phyloP scores from a whole-genome alignment of 1,284 basidiomycete species.

The Trametes polyzona region DNA sequence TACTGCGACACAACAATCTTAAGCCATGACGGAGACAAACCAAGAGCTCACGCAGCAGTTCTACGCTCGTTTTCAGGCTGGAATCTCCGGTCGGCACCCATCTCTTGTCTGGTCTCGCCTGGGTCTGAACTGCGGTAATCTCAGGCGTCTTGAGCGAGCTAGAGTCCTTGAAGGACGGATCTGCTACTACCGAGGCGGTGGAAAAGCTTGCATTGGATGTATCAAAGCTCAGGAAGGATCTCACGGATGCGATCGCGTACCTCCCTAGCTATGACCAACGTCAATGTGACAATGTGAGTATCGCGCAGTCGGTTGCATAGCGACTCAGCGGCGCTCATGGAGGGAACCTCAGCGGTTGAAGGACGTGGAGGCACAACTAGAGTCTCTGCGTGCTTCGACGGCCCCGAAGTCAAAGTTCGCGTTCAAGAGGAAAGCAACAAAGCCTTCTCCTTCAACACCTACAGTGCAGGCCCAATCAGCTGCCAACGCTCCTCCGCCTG shows the following conservation, averaged over 20 bases:
- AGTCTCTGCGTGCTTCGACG: conserved; percentile 44
- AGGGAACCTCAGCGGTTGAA: conserved; percentile 55
- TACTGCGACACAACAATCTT: background rate
- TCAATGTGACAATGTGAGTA: conserved; percentile 67
- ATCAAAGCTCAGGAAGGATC: conserved; percentile 58
- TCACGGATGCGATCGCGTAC: conserved; percentile 62
- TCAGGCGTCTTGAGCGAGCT: conserved; percentile 48
- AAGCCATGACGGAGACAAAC: conserved; percentile 32
- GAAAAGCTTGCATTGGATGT: conserved; percentile 32
- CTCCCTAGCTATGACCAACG: conserved; percentile 77
- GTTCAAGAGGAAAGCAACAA: conserved; percentile 62
- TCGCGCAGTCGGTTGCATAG: background rate
- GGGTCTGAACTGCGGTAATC: conserved; percentile 13
- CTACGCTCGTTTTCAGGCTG: conserved; percentile 48
- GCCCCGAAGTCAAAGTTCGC: conserved; percentile 65
- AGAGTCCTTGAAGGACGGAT: conserved; percentile 26
- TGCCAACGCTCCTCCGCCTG: background rate
- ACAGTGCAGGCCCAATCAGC: conserved; percentile 13
- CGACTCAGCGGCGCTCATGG: conserved; percentile 63
- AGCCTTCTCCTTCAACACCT: conserved; percentile 27
- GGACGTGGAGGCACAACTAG: conserved; percentile 29
- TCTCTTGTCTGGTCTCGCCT: conserved; percentile 13
- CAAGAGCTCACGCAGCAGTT: conserved; percentile 50
- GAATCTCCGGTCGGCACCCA: conserved; percentile 47
- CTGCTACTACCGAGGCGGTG: conserved; percentile 17